A percentile compares a stretch with the other conserved stretches of the same genome.
These are phyloP conservation scores for Laguncularia racemosa DNA, from an alignment of 345 rosid genomes.

Conservation along the genomic window DNA sequence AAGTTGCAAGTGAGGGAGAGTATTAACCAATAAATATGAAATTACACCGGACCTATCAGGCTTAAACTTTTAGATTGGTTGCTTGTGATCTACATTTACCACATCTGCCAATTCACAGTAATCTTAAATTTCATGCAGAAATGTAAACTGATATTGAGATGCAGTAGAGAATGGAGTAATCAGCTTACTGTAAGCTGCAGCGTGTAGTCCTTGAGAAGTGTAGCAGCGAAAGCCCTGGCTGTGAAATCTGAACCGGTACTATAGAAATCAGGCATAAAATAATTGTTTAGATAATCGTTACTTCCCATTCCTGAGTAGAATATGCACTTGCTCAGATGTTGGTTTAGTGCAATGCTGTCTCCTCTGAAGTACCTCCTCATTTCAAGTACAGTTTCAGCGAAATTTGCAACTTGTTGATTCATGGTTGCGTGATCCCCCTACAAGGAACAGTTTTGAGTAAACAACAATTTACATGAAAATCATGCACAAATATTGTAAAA, in stretches of 20 bases:
- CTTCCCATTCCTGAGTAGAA: constrained; percentile 78
- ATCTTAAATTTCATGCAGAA: too few species aligned
- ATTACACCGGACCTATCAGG: too few species aligned
- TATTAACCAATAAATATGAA: too few species aligned
- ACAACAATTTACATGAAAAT: not conserved
- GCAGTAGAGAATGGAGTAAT: not conserved
- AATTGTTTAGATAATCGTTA: constrained; percentile 85
- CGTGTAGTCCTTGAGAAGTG: constrained; percentile 64
- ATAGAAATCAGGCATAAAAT: constrained; percentile 76
- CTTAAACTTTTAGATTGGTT: too few species aligned
- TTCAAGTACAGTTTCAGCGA: constrained; percentile 33
- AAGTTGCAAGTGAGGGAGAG: too few species aligned
- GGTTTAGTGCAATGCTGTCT: constrained; percentile 36
- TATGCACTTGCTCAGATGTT: constrained; percentile 61
- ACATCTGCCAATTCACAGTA: too few species aligned
- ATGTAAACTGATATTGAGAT: too few species aligned
- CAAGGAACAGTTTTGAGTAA: not conserved
- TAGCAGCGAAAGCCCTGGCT: constrained; percentile 44
- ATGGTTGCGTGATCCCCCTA: constrained; percentile 76
- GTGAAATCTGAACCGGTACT: constrained; percentile 49
- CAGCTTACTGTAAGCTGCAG: constrained; percentile 51
- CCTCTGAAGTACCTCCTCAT: constrained; percentile 64
- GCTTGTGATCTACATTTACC: too few species aligned
- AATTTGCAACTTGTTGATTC: constrained; percentile 55
- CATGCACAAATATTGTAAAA: too few species aligned